Percentiles rank a stretch among this genome's conserved stretches.
Evolutionary conservation across 495 filamentous ascomycete genomes (phyloP).

Genomic region (Podospora anserina): DNA sequence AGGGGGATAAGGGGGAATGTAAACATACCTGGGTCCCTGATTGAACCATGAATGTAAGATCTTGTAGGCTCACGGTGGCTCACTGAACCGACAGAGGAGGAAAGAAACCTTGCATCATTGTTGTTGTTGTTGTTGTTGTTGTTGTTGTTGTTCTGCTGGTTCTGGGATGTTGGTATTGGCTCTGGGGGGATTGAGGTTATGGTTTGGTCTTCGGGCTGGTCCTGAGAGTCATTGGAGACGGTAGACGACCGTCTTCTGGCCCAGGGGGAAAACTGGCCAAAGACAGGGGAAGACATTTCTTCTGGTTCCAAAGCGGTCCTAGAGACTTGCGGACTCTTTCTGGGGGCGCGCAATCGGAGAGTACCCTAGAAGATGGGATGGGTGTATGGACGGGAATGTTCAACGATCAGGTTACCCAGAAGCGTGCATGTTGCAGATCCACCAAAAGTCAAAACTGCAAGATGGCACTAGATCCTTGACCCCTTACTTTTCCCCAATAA

Average conservation of each 20-base stretch:
- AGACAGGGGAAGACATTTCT: conserved; percentile 36
- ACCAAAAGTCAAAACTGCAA: conserved; percentile 4
- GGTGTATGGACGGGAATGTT: not conserved
- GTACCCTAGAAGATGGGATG: conserved; percentile 6
- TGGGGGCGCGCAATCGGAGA: not conserved
- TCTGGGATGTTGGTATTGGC: conserved; percentile 1
- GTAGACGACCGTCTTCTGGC: conserved; percentile 37
- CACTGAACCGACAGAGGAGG: conserved; percentile 40
- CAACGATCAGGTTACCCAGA: conserved; percentile 9
- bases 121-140: conserved; percentile 3
- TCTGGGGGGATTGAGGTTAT: conserved; percentile 18
- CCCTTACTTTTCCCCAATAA: not conserved
- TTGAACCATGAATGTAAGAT: conserved; percentile 75
- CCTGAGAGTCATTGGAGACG: conserved; percentile 32
- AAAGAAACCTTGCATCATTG: conserved; percentile 34
- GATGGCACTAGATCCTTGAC: conserved; percentile 5
- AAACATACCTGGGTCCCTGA: conserved; percentile 60
- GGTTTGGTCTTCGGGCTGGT: conserved; percentile 25
- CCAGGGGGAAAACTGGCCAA: conserved; percentile 39
- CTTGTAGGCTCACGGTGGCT: conserved; percentile 64
- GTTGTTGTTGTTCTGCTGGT: conserved; percentile 2
- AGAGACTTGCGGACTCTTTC: not conserved
- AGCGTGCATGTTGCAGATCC: conserved; percentile 21
- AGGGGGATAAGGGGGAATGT: not conserved
- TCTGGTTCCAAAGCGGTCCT: not conserved